Percentiles rank a stretch among this genome's conserved stretches.
phyloP scores from a whole-genome alignment of 257 asterid genomes.

The Paulownia fortunei region DNA sequence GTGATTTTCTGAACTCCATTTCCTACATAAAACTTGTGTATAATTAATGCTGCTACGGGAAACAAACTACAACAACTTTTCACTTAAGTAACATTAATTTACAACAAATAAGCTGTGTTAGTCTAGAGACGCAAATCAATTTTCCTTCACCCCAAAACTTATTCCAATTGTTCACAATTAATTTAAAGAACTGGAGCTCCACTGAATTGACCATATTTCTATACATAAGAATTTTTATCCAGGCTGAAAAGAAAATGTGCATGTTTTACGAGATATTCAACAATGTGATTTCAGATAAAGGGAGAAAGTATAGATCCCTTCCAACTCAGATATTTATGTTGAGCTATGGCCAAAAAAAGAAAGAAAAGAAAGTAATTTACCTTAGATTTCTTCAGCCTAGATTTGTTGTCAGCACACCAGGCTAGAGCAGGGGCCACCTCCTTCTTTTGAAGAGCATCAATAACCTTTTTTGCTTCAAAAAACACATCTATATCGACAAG shows the following conservation, averaged over 20 bases:
- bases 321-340: slow-evolving; percentile 1
- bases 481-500: slow-evolving; percentile 95
- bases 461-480: slow-evolving; percentile 90
- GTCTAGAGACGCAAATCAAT: not conserved
- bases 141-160: slow-evolving; percentile 11
- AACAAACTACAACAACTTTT: not conserved
- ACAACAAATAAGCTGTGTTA: not conserved
- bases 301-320: slow-evolving; percentile 9
- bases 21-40: not conserved
- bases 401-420: slow-evolving; percentile 98
- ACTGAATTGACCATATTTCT: not conserved
- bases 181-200: not conserved
- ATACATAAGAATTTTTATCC: not conserved
- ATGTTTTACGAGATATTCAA: not conserved
- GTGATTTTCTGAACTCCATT: not conserved
- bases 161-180: not conserved
- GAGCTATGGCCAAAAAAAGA: slow-evolving; percentile 19
- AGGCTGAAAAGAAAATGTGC: slow-evolving; percentile 4
- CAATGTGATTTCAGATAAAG: not conserved
- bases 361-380: slow-evolving; percentile 41
- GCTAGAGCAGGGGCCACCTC: slow-evolving; percentile 92
- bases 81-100: not conserved
- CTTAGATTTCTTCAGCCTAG: slow-evolving; percentile 95
- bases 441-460: slow-evolving; percentile 91
- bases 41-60: not conserved